These are phyloP conservation scores for Annulohypoxylon bovei DNA, from an alignment of 495 filamentous ascomycete species.

Conservation along the genomic window DNA sequence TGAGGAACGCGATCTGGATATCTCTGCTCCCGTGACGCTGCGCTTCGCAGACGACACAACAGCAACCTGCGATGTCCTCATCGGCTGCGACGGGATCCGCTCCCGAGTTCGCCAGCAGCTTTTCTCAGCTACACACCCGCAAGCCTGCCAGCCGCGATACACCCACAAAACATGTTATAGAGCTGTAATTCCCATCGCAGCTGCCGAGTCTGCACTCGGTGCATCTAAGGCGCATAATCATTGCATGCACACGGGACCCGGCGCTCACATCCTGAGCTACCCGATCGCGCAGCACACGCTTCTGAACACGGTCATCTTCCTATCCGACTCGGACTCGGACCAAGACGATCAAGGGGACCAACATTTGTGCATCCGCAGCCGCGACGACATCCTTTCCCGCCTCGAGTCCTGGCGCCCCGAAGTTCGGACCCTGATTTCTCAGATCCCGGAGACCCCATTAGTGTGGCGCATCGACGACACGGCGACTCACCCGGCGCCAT, in stretches of 20 bases:
- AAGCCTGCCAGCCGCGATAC: constrained; percentile 46
- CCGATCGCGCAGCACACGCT: constrained; percentile 45
- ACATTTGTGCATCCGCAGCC: not conserved
- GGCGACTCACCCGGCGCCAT: constrained; percentile 51
- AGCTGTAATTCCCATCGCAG: constrained; percentile 58
- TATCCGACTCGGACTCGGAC: not conserved
- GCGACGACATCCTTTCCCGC: not conserved
- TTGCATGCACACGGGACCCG: constrained; percentile 56
- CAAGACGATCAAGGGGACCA: not conserved
- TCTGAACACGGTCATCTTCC: constrained; percentile 62
- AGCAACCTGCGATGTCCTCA: constrained; percentile 41
- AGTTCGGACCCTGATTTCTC: constrained; percentile 43
- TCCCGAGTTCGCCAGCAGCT: constrained; percentile 54
- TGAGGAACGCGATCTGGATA: constrained; percentile 17
- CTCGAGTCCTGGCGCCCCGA: constrained; percentile 45
- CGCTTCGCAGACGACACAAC: constrained; percentile 60
- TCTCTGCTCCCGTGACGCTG: constrained; percentile 38
- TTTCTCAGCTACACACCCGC: constrained; percentile 38
- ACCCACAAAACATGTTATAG: constrained; percentile 60
- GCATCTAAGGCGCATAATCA: constrained; percentile 52
- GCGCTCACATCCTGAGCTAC: constrained; percentile 58
- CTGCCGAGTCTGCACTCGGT: constrained; percentile 53
- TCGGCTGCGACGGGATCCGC: constrained; percentile 68
- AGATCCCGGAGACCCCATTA: constrained; percentile 47
- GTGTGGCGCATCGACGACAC: constrained; percentile 60